phyloP scores from a whole-genome alignment of 371 early-diverging fungal species.

The Mucor lusitanicus region DNA sequence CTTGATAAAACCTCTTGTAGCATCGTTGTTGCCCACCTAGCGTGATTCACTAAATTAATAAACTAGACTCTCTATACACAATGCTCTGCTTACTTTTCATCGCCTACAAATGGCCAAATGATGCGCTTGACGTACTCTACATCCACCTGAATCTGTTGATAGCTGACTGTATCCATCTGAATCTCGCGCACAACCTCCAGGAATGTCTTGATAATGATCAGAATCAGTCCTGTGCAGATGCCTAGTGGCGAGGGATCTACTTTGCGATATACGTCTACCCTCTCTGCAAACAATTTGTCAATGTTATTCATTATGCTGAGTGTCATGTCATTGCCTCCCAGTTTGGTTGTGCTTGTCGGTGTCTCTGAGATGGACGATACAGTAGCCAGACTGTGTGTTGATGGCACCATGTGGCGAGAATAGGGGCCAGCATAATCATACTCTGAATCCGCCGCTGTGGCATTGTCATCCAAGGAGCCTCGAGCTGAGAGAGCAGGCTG shows the following conservation, averaged over 20 bases:
- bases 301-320: slow-evolving; percentile 60
- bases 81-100: slow-evolving; percentile 38
- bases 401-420: slow-evolving; percentile 20
- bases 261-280: slow-evolving; percentile 61
- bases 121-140: slow-evolving; percentile 54
- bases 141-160: slow-evolving; percentile 66
- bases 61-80: background rate
- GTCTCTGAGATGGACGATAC: slow-evolving; percentile 17
- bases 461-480: slow-evolving; percentile 12
- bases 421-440: slow-evolving; percentile 15
- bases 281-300: slow-evolving; percentile 71
- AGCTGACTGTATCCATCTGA: slow-evolving; percentile 45
- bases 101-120: slow-evolving; percentile 43
- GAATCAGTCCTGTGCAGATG: slow-evolving; percentile 52
- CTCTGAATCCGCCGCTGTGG: slow-evolving; percentile 24
- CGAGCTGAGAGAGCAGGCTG: background rate
- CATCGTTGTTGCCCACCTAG: slow-evolving; percentile 49
- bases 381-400: slow-evolving; percentile 31
- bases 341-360: background rate
- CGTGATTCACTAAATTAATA: slow-evolving; percentile 2
- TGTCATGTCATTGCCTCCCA: slow-evolving; percentile 30
- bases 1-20: slow-evolving; percentile 62
- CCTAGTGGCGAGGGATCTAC: slow-evolving; percentile 59
- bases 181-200: slow-evolving; percentile 56
- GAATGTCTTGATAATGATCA: slow-evolving; percentile 64